A percentile compares a stretch with the other conserved stretches of the same genome.
Evolutionary conservation across 257 asterid genomes (phyloP).

Genomic region (Nicotiana noctiflora): DNA sequence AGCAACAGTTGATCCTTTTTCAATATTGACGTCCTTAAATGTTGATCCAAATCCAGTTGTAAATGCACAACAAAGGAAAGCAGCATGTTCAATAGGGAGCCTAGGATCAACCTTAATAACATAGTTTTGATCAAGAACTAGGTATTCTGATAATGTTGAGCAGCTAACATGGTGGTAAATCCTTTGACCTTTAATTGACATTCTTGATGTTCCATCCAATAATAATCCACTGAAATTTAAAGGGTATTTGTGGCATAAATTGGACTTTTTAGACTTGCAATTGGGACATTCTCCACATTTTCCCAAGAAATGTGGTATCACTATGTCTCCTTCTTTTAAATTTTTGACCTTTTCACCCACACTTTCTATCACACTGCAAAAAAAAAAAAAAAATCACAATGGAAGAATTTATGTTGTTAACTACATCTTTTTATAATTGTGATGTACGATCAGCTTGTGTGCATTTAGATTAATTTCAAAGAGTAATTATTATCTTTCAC

Average conservation of each 20-base stretch:
- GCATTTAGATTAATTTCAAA: too few species aligned
- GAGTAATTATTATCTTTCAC: too few species aligned
- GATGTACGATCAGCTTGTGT: too few species aligned
- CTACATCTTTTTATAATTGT: too few species aligned
- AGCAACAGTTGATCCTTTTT: slow-evolving; percentile 66
- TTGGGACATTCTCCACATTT: slow-evolving; percentile 65
- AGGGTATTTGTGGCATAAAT: slow-evolving; percentile 49
- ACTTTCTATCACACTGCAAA: slow-evolving; percentile 47
- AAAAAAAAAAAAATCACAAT: too few species aligned
- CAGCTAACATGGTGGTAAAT: slow-evolving; percentile 57
- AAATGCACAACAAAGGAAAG: slow-evolving; percentile 70
- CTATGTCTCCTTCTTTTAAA: slow-evolving; percentile 52
- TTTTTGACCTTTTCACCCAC: slow-evolving; percentile 45
- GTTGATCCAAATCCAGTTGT: slow-evolving; percentile 76
- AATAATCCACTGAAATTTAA: slow-evolving; percentile 34
- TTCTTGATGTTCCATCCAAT: slow-evolving; percentile 61
- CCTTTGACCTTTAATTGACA: slow-evolving; percentile 43
- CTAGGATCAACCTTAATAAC: slow-evolving; percentile 57
- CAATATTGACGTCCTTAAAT: slow-evolving; percentile 36
- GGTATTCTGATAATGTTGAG: slow-evolving; percentile 76
- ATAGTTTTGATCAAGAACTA: slow-evolving; percentile 44
- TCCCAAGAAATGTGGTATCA: slow-evolving; percentile 58
- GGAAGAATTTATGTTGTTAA: too few species aligned
- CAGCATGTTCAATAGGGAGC: slow-evolving; percentile 50
- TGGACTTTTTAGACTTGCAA: slow-evolving; percentile 43